Percentiles rank a stretch among this genome's conserved stretches.
These are phyloP conservation scores for Bipolaris zeicola DNA, from an alignment of 2,329 filamentous ascomycete species.

Conservation along the genomic window DNA sequence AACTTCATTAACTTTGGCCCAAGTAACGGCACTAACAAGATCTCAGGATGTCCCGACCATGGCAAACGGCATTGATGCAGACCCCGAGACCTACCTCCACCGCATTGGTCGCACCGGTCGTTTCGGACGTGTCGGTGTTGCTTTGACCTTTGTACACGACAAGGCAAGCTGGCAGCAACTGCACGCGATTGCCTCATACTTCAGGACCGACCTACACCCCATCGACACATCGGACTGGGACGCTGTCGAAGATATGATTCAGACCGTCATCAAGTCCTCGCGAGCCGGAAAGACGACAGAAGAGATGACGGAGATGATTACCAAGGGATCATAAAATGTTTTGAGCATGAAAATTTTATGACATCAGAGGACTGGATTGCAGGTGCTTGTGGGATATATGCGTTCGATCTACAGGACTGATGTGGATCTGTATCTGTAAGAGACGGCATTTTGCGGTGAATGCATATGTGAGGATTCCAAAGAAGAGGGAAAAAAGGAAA, in stretches of 20 bases:
- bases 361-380: neutral
- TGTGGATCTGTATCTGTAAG: neutral
- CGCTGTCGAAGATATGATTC: slow-evolving; percentile 79
- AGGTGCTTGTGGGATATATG: neutral
- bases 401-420: neutral
- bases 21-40: slow-evolving; percentile 17
- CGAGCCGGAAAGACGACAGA: slow-evolving; percentile 49
- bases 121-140: slow-evolving; percentile 94
- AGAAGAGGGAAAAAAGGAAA: slow-evolving; percentile 8
- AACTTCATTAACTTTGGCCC: neutral
- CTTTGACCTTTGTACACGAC: slow-evolving; percentile 92
- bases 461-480: neutral
- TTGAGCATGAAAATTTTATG: neutral
- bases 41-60: slow-evolving; percentile 61
- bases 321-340: slow-evolving; percentile 2
- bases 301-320: slow-evolving; percentile 45
- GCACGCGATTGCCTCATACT: slow-evolving; percentile 77
- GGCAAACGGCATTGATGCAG: slow-evolving; percentile 68
- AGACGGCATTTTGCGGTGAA: neutral
- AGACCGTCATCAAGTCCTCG: slow-evolving; percentile 60
- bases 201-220: slow-evolving; percentile 78
- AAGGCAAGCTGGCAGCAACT: slow-evolving; percentile 80
- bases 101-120: slow-evolving; percentile 96
- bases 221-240: slow-evolving; percentile 92
- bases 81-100: slow-evolving; percentile 95